These are phyloP conservation scores for Aspergillus sp. DNA, from an alignment of 2,329 filamentous ascomycete genomes.

Conservation along the genomic window DNA sequence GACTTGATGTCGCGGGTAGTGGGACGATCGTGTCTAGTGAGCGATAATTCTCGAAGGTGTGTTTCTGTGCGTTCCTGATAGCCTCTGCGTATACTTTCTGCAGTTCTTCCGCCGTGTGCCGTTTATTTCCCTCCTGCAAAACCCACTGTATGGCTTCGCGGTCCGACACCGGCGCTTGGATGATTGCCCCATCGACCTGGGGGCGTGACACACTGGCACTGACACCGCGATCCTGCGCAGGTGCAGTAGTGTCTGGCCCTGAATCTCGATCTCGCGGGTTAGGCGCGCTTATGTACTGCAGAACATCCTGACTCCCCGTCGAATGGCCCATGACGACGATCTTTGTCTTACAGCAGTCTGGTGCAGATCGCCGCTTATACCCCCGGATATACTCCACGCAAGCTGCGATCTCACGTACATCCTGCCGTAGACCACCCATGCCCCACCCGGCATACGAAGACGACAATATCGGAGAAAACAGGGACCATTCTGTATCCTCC, in stretches of 20 bases:
- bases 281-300: slow-evolving; percentile 62
- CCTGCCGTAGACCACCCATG: slow-evolving; percentile 54
- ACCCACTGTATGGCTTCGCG: slow-evolving; percentile 62
- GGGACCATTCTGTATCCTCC: slow-evolving; percentile 54
- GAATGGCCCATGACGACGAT: slow-evolving; percentile 72
- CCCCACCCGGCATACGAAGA: slow-evolving; percentile 63
- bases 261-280: slow-evolving; percentile 33
- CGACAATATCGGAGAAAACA: slow-evolving; percentile 56
- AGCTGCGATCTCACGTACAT: slow-evolving; percentile 58
- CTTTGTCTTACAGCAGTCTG: slow-evolving; percentile 45
- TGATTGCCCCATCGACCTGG: slow-evolving; percentile 71
- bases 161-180: slow-evolving; percentile 82
- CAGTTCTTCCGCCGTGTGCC: slow-evolving; percentile 35
- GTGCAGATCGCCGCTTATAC: slow-evolving; percentile 31
- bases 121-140: slow-evolving; percentile 27
- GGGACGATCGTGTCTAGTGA: slow-evolving; percentile 33
- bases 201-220: slow-evolving; percentile 48
- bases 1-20: slow-evolving; percentile 35
- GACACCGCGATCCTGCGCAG: slow-evolving; percentile 33
- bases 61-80: slow-evolving; percentile 34
- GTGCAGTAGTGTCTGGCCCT: slow-evolving; percentile 12
- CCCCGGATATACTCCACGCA: slow-evolving; percentile 57
- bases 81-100: slow-evolving; percentile 29
- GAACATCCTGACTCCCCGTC: slow-evolving; percentile 70
- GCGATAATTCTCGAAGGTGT: slow-evolving; percentile 3